Base-by-base conservation (phyloP, 192 early-diverging fungal genomes). In the Podila minutissima region DNA sequence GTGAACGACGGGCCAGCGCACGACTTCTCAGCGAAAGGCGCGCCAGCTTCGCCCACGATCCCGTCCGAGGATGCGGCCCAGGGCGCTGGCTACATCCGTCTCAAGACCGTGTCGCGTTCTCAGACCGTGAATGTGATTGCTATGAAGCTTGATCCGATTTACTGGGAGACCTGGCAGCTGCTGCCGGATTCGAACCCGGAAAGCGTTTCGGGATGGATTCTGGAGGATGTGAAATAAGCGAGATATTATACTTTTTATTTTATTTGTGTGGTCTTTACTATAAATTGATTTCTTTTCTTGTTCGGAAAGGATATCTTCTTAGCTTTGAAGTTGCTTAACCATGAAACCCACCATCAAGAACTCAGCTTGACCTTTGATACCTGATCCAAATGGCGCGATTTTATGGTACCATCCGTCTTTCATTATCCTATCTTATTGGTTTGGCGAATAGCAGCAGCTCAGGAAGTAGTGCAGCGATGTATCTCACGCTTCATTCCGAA, bases 151-250 rank as follows among this genome's bases (percentile, higher is more conserved):
- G 93, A 93, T 85, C 83, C 89, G 32, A 91, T 93, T 75, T 94
- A 93, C 79, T 94, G 93, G 93, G 88, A 88, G 9, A 86, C 92
- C 0, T 92, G 91, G 85, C 87, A 92, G 71, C 82, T 94, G 49
- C 59, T 90, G 31, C 83, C 76, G n/a, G 88, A 90, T 55, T 26
- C 6, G n/a, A 55, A 26, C n/a, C 75, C 69, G 10, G 69, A 79
- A 5, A 72, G 69, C 65, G 61, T 79, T 33, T 71, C 69, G n/a
- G 75, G 75, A 5, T 79, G 75, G 75, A 72, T 62, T 49, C 53
- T 72, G 65, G 33, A 31, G 10, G 75, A 79, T 68, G 75, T 79
- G 2, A 8, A 68, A 35, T 79, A 59, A 61, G 32, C 28, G n/a
- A 9, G 24, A 4, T 31, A 8, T 67, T 67, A 29, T 28, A 29